Base-by-base conservation (phyloP, 2,329 filamentous ascomycete species). In the Aspergillus nomiae region DNA sequence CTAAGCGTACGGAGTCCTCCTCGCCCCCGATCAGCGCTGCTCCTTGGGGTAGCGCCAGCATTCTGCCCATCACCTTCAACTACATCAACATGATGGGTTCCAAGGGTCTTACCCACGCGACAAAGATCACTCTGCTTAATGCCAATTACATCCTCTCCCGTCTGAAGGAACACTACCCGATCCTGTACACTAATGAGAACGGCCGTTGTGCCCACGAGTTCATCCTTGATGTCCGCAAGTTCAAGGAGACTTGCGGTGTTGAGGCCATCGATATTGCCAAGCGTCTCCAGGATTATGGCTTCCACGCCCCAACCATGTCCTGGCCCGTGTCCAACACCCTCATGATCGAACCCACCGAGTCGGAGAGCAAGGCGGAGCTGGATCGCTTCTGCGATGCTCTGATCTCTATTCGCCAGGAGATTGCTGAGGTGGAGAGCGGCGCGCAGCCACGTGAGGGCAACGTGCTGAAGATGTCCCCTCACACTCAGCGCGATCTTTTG, bases 301-400 rank as follows among this genome's bases (percentile, higher is more conserved):
- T 98, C 87, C 94, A 98, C 79, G 92, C 94, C 1, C 94, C 94
- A 0, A 98, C 94, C 59, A 97, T 98, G 94, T 93, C 89, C 76
- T 97, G 92, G 92, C 94, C 94, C 1, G 93, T 98, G 2, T 87
- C 92, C 58, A 96, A 96, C 80, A 97, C 94, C 0, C 87, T 98
- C 51, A 98, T 98, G 94, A 96, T 98, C 69, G 94, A 98, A 82
- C 94, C 94, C 2, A 98, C 94, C 0, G 94, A 97, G 81, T 94
- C 90, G 16, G 94, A 98, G 83, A 92, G 87, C 79, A 94, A 95
- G 77, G 90, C 90, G 66, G 94, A 98, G 83, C 87, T 98, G 2
- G 94, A 97, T 78, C 90, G 94, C 26, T 97, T 97, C 83, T 92
- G 93, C 65, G 90, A 97, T 67, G 92, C 94, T 0, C 83, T 98